phyloP scores from a whole-genome alignment of 108 stramenopile species.

The Cylindrotheca closterium region DNA sequence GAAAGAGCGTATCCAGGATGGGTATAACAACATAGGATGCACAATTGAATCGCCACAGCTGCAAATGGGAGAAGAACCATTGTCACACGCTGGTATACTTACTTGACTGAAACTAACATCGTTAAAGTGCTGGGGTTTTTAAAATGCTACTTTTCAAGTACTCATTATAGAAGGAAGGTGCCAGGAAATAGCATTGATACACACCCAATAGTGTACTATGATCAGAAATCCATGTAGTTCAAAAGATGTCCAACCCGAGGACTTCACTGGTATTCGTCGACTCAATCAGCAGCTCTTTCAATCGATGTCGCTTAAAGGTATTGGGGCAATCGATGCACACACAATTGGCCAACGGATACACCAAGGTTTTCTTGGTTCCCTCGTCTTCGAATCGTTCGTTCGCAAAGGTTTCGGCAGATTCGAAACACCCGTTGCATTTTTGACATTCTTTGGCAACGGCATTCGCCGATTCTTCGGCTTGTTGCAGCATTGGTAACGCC shows the following conservation, averaged over 20 bases:
- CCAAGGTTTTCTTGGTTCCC: slow-evolving; percentile 1
- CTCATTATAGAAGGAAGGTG: too few relatives aligned
- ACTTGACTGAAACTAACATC: too few relatives aligned
- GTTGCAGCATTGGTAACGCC: slow-evolving; percentile 51
- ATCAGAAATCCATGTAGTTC: too few relatives aligned
- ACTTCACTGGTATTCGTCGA: slow-evolving; percentile 32
- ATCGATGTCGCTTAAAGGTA: slow-evolving; percentile 68
- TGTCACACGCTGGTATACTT: too few relatives aligned
- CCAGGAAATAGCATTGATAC: too few relatives aligned
- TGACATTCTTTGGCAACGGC: slow-evolving; percentile 60
- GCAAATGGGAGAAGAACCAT: too few relatives aligned
- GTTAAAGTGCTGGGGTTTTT: too few relatives aligned
- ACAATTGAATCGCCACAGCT: too few relatives aligned
- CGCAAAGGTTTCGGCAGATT: slow-evolving; percentile 68
- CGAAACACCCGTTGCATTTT: slow-evolving; percentile 70
- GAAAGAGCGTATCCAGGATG: too few relatives aligned
- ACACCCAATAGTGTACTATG: too few relatives aligned
- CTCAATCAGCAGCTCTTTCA: slow-evolving; percentile 73
- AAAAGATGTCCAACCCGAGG: slow-evolving; percentile 3
- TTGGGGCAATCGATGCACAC: slow-evolving; percentile 86
- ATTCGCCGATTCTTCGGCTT: slow-evolving; percentile 49
- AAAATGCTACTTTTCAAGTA: too few relatives aligned
- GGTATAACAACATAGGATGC: too few relatives aligned
- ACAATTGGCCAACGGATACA: slow-evolving; percentile 72
- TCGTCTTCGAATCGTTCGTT: slow-evolving; percentile 8